Base-by-base conservation (phyloP, 1,284 basidiomycete genomes). In the Chalciporus sp. region DNA sequence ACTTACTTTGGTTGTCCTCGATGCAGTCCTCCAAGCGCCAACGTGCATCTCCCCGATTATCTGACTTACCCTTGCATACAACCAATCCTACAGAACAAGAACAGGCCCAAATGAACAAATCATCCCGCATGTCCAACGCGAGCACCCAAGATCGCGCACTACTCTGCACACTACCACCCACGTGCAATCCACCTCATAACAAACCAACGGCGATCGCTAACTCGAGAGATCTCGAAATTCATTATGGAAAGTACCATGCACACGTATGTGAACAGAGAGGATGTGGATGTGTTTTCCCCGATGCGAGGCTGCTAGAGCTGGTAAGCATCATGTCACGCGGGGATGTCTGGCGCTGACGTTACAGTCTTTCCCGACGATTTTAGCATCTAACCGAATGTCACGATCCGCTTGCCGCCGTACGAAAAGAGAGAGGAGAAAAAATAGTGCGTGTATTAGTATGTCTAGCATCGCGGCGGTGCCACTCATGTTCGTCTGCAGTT, bases 381-480 rank as follows among this genome's bases (percentile, higher is more conserved):
- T 58, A 94, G 88, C 94, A 96, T 73, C 82, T 91, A 60, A 88
- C 85, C 16, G 94, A 96, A 74, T 91, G 87, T 58, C 94, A 96
- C 61, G 91, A 95, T 69, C 86, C 92, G 3, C 73, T 95, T 17
- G 84, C 88, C 20, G 82, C 82, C 9, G 73, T 92, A 45, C 77
- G 83, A 28, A 85, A 85, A 65, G 89, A 92, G 28, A 79, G 88
- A 47, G 93, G 93, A n/a, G 89, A 94, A 67, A 93, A 90, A 72
- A 95, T 90, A 48, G 94, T 94, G 63, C 53, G 91, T 81, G 54
- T 33, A 43, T 42, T 45, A 52, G 29, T 37, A 47, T 26, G 42
- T 50, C 19, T 23, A 52, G 52, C 8, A 7, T 46, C 26, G 37
- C 19, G 2, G 48, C 31, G 19, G 12, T 39, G 37, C 19, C 20